These are phyloP conservation scores for Tolypocladium endophyticum DNA, from an alignment of 2,329 filamentous ascomycete species.

Conservation along the genomic window DNA sequence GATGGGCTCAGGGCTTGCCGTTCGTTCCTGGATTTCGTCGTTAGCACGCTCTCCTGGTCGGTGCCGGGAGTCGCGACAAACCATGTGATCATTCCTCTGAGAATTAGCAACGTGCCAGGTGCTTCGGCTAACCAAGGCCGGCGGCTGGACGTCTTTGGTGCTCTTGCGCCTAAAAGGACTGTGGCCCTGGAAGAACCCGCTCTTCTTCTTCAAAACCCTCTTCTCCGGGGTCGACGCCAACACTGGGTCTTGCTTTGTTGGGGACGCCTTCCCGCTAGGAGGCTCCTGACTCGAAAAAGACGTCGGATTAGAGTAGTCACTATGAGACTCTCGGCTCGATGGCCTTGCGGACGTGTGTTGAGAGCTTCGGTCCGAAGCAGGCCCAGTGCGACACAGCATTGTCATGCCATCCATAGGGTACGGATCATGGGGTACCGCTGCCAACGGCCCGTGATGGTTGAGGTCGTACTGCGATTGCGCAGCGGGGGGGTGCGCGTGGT, in stretches of 20 bases:
- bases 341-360: constrained; percentile 55
- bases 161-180: constrained; percentile 91
- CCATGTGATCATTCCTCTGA: constrained; percentile 6
- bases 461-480: constrained; percentile 26
- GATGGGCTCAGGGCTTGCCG: constrained; percentile 68
- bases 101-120: constrained; percentile 43
- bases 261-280: constrained; percentile 62
- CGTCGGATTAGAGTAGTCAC: constrained; percentile 81
- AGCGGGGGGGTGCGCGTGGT: constrained; percentile 8
- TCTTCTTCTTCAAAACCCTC: constrained; percentile 58
- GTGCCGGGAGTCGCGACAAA: not conserved
- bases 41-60: not conserved
- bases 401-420: constrained; percentile 96
- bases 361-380: constrained; percentile 42
- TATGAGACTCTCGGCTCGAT: constrained; percentile 77
- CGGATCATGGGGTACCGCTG: constrained; percentile 75
- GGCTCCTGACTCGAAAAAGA: constrained; percentile 82
- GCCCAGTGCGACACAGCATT: constrained; percentile 78
- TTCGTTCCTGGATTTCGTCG: constrained; percentile 23
- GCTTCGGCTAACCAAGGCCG: constrained; percentile 36
- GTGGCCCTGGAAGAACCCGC: constrained; percentile 86
- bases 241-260: constrained; percentile 51
- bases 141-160: constrained; percentile 52
- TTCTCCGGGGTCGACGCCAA: constrained; percentile 49
- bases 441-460: constrained; percentile 49